phyloP scores from a whole-genome alignment of 2,329 filamentous ascomycete species.

The Hypoxylon sp. region DNA sequence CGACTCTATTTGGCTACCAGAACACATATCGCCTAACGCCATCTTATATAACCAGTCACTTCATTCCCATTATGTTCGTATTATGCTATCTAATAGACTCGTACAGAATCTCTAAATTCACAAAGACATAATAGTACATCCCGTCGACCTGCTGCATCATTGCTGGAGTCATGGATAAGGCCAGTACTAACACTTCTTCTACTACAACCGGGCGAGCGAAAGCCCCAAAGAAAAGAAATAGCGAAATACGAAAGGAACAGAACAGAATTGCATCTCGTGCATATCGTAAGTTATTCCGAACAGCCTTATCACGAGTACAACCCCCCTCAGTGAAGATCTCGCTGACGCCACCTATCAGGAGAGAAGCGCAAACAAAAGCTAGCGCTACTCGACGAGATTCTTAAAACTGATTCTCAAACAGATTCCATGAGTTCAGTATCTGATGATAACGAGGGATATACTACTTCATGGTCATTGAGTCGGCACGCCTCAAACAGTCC shows the following conservation, averaged over 20 bases:
- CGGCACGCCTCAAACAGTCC: slow-evolving; percentile 50
- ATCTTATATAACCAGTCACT: slow-evolving; percentile 40
- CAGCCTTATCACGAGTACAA: slow-evolving; percentile 1
- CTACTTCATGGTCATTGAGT: slow-evolving; percentile 39
- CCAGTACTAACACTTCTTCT: slow-evolving; percentile 36
- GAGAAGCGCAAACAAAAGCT: slow-evolving; percentile 62
- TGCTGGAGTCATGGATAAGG: slow-evolving; percentile 45
- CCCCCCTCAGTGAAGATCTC: slow-evolving; percentile 8
- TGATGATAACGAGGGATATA: slow-evolving; percentile 49
- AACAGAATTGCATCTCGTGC: slow-evolving; percentile 53
- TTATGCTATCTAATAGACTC: slow-evolving; percentile 28
- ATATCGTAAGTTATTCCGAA: slow-evolving; percentile 52
- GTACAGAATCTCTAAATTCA: slow-evolving; percentile 23
- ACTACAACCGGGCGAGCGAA: slow-evolving; percentile 36
- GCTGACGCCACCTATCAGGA: slow-evolving; percentile 52
- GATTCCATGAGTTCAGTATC: slow-evolving; percentile 53
- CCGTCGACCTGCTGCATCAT: slow-evolving; percentile 24
- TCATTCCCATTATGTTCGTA: slow-evolving; percentile 30
- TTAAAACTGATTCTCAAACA: slow-evolving; percentile 52
- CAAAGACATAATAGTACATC: slow-evolving; percentile 15
- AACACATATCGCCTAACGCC: slow-evolving; percentile 34
- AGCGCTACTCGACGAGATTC: slow-evolving; percentile 58
- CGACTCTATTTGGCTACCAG: slow-evolving; percentile 20
- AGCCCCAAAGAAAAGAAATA: slow-evolving; percentile 50
- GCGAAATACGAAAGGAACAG: slow-evolving; percentile 52